Percentiles rank a stretch among this genome's conserved stretches.
Conservation (phyloP, 2,329 filamentous ascomycete genomes). For the Curvularia hawaiiensis region DNA sequence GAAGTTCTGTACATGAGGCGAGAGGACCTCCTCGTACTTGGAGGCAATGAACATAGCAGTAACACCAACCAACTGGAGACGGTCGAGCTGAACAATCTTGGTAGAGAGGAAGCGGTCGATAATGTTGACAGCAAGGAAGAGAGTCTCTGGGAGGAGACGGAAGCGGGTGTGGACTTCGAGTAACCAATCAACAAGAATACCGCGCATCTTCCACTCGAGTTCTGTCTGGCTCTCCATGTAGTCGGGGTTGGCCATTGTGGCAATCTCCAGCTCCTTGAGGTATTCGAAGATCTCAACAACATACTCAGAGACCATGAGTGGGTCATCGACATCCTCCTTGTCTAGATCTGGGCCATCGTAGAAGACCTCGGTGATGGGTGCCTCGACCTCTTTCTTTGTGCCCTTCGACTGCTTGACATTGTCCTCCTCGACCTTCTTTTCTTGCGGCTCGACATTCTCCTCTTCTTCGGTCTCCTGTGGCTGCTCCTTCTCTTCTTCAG, state of each 20-base stretch:
- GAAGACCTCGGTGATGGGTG: constrained; percentile 32
- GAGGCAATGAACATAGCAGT: constrained; percentile 99
- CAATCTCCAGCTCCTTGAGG: constrained; percentile 80
- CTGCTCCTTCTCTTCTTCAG: constrained; percentile 59
- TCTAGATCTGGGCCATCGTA: constrained; percentile 67
- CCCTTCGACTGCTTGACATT: constrained; percentile 28
- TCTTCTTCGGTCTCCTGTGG: constrained; percentile 52
- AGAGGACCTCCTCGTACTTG: constrained; percentile 98
- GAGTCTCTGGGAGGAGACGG: constrained; percentile 90
- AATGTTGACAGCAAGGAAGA: constrained; percentile 97
- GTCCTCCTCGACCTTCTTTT: constrained; percentile 47
- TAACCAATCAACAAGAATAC: constrained; percentile 96
- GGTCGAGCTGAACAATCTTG: constrained; percentile 95
- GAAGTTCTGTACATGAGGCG: constrained; percentile 96
- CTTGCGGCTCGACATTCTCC: constrained; percentile 62
- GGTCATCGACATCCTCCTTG: constrained; percentile 86
- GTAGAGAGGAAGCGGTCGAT: constrained; percentile 96
- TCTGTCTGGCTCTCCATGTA: constrained; percentile 97
- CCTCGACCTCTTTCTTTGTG: constrained; percentile 25
- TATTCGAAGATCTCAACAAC: constrained; percentile 98
- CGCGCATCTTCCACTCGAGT: constrained; percentile 97
- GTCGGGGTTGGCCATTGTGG: constrained; percentile 82
- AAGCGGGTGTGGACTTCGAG: constrained; percentile 98
- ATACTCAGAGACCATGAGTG: constrained; percentile 97
- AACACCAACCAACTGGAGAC: constrained; percentile 93